Conservation (phyloP, 805 yeast species). For the Kuraishia floccosa region DNA sequence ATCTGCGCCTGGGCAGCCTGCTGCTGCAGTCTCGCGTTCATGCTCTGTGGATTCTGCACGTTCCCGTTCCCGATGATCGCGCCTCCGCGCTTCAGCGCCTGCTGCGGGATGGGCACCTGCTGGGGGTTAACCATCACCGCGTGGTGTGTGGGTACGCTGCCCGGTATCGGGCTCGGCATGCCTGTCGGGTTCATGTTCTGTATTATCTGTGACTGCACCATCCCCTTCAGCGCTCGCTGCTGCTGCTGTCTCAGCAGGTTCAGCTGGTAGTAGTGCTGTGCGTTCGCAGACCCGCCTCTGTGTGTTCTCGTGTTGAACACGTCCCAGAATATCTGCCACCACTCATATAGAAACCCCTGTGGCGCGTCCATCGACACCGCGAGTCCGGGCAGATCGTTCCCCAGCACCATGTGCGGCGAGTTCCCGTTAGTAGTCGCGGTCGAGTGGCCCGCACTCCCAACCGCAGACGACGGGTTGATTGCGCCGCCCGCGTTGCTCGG, state of each 20-base stretch:
- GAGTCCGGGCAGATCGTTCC: conserved; percentile 32
- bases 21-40: conserved; percentile 19
- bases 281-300: conserved; percentile 48
- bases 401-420: too few relatives aligned
- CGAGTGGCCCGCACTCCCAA: too few relatives aligned
- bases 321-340: conserved; percentile 98
- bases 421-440: too few relatives aligned
- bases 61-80: too few relatives aligned
- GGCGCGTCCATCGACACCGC: conserved; percentile 68
- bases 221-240: conserved; percentile 22
- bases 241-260: conserved; percentile 49
- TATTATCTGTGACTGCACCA: conserved; percentile 2
- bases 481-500: conserved; percentile 1
- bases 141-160: too few relatives aligned
- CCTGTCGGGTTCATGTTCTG: too few relatives aligned
- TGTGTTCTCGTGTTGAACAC: conserved; percentile 73
- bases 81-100: too few relatives aligned
- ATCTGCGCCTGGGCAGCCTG: conserved; percentile 38
- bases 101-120: too few relatives aligned
- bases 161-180: too few relatives aligned
- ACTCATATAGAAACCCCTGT: conserved; percentile 77
- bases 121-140: too few relatives aligned
- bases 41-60: conserved; percentile 4
- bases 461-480: neutral
- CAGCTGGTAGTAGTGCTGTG: conserved; percentile 62